phyloP scores from a whole-genome alignment of 192 early-diverging fungal species.

The Dissophora globulifera region DNA sequence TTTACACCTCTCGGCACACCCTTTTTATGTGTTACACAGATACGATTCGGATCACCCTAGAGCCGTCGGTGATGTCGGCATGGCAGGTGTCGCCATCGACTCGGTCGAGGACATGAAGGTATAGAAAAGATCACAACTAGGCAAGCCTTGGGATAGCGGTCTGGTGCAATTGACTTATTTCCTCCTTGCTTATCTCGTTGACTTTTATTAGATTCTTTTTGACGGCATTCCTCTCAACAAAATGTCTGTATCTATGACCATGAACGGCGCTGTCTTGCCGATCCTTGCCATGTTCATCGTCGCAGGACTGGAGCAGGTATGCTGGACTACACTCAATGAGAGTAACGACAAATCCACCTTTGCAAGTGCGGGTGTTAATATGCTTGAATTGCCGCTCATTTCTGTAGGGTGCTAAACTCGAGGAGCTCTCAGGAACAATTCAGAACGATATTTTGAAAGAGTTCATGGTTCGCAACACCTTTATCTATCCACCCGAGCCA shows the following conservation, averaged over 20 bases:
- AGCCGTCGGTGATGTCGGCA: slow-evolving; percentile 90
- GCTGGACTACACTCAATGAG: background rate
- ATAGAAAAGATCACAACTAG: too few relatives aligned
- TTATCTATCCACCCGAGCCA: slow-evolving; percentile 92
- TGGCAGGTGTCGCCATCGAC: slow-evolving; percentile 95
- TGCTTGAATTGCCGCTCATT: background rate
- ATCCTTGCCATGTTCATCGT: slow-evolving; percentile 93
- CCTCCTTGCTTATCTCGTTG: too few relatives aligned
- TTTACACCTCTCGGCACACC: too few relatives aligned
- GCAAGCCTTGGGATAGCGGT: too few relatives aligned
- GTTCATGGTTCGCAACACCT: slow-evolving; percentile 95
- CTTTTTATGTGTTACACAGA: slow-evolving; percentile 27
- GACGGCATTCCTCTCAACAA: slow-evolving; percentile 89
- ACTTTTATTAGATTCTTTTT: slow-evolving; percentile 81
- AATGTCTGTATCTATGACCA: slow-evolving; percentile 94
- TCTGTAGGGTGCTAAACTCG: slow-evolving; percentile 71
- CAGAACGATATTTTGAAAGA: slow-evolving; percentile 95
- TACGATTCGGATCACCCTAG: slow-evolving; percentile 93
- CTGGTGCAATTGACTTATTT: background rate
- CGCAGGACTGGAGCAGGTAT: slow-evolving; percentile 81
- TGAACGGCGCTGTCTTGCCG: slow-evolving; percentile 94
- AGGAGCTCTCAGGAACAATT: slow-evolving; percentile 87
- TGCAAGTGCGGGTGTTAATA: too few relatives aligned
- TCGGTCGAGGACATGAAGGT: slow-evolving; percentile 92
- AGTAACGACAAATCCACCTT: too few relatives aligned